Base-by-base conservation (phyloP, 345 rosid genomes). In the Eucalyptus pauciflora region DNA sequence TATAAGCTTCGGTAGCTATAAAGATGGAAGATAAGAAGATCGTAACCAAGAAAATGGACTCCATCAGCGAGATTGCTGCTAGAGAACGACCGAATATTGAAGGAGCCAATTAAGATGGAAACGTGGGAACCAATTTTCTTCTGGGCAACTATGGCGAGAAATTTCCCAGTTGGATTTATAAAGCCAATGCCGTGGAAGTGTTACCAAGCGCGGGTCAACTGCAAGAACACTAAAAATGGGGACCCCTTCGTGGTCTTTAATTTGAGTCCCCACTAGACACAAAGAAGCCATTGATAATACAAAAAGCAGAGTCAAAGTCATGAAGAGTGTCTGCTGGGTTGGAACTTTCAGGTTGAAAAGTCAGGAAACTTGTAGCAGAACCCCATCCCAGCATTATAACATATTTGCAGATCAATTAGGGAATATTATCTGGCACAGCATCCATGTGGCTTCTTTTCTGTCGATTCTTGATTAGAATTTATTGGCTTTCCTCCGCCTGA, bases 21-120 rank as follows among this genome's bases (percentile, higher is more conserved):
- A 88, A 86, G 24, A 88, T 41, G 67, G 71, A n/a, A 50, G 91
- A 87, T 25, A 90, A 29, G 87, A 94, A 79, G 83, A 93, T 71
- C 51, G 90, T 22, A 87, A 56, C 41, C 81, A 79, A 87, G 92
- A 90, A 51, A 33, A 89, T 9, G 41, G 67, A 31, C 51, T 88
- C 48, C 85, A 76, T 76, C 48, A 24, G 29, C 85, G 27, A 41
- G 85, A 76, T 41, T 41, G 48, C 85, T 22, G 85, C 16, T 41
- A 11, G 48, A 76, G 48, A 41, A 76, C 24, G 85, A 20, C 29
- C 22, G 85, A 71, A 20, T 76, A 22, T 43, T 37, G 85, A 41
- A 41, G 48, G 7, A 76, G 48, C 48, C 24, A 22, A 76, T 76
- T 76, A 76, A 76, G 48, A 76, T 6, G 85, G 29, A 20, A 76